Percentiles rank a stretch among this genome's conserved stretches.
Evolutionary conservation across 495 filamentous ascomycete species (phyloP).

Genomic region (Neurospora intermedia): DNA sequence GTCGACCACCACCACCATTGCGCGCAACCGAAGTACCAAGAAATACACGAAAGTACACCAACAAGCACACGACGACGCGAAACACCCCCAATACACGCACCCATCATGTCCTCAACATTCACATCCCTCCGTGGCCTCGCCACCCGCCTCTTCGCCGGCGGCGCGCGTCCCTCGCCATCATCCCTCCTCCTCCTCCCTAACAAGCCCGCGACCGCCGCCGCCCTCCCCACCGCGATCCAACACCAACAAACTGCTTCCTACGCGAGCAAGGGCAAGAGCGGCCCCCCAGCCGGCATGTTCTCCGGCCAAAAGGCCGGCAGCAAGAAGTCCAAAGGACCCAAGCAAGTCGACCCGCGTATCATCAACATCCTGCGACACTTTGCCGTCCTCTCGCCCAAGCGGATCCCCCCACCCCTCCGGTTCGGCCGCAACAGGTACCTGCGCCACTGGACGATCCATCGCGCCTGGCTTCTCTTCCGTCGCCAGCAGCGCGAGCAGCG

Average conservation of each 20-base stretch:
- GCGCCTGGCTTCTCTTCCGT: conserved; percentile 73
- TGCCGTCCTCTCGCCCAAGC: conserved; percentile 16
- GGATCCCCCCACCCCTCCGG: conserved; percentile 61
- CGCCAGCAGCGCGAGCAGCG: conserved; percentile 48
- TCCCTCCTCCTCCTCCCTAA: not conserved
- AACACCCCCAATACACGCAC: not conserved
- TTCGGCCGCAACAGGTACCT: conserved; percentile 80
- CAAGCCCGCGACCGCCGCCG: conserved; percentile 2
- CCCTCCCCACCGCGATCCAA: not conserved
- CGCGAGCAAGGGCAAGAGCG: conserved; percentile 1
- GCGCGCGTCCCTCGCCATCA: conserved; percentile 3
- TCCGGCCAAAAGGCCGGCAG: not conserved
- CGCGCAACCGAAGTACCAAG: not conserved
- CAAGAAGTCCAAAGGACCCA: conserved; percentile 17
- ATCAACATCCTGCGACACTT: conserved; percentile 23
- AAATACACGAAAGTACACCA: not conserved
- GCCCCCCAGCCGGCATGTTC: not conserved
- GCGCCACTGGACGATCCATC: conserved; percentile 98
- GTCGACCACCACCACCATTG: not conserved
- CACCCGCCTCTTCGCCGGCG: conserved; percentile 11
- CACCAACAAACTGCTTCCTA: not conserved
- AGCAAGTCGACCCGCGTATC: conserved; percentile 14
- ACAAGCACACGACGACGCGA: not conserved
- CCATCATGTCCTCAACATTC: conserved; percentile 15
- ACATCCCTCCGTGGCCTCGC: conserved; percentile 18